Evolutionary conservation across 805 yeast genomes (phyloP).

Genomic region (Yarrowia deformans): DNA sequence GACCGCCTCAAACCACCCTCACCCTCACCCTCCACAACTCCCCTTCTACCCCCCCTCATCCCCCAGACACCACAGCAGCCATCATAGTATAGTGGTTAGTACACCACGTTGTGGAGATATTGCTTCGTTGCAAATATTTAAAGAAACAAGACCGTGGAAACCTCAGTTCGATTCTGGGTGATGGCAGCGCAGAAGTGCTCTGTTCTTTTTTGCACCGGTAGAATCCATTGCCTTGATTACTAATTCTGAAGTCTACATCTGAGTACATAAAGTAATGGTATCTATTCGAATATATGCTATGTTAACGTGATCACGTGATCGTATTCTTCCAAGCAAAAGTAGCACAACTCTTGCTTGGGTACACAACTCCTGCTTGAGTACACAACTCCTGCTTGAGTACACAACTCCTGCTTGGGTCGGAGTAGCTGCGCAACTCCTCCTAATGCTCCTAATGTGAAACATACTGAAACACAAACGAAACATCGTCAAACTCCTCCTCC

Average conservation of each 20-base stretch:
- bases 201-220: neutral
- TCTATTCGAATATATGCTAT: neutral
- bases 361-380: too few relatives aligned
- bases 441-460: slow-evolving; percentile 67
- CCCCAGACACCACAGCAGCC: neutral
- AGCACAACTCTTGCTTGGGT: too few relatives aligned
- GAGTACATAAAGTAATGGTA: neutral
- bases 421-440: neutral
- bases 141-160: slow-evolving; percentile 13
- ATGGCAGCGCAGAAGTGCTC: neutral
- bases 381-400: too few relatives aligned
- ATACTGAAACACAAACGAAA: slow-evolving; percentile 90
- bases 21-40: too few relatives aligned
- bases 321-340: too few relatives aligned
- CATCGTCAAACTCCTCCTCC: slow-evolving; percentile 71
- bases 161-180: slow-evolving; percentile 37
- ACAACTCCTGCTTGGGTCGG: too few relatives aligned
- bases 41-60: neutral
- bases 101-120: slow-evolving; percentile 26
- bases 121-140: neutral
- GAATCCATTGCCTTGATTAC: neutral
- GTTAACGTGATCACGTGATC: too few relatives aligned
- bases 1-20: too few relatives aligned
- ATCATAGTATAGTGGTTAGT: slow-evolving; percentile 35
- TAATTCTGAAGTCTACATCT: neutral